A percentile compares a stretch with the other conserved stretches of the same genome.
Conservation (phyloP, 2,329 filamentous ascomycete genomes). For the Thermomyces lanuginosus region DNA sequence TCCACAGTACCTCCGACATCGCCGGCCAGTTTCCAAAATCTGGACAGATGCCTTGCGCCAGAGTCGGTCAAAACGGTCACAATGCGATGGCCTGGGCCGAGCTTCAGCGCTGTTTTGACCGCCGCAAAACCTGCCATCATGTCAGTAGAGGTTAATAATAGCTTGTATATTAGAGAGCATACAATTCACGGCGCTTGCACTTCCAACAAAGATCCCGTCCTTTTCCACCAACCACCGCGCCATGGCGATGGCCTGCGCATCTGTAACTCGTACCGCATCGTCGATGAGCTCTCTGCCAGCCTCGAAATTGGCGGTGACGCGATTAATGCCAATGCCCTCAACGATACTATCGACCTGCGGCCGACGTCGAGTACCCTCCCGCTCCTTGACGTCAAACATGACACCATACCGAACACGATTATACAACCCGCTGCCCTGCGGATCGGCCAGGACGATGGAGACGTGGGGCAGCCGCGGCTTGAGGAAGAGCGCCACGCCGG, state of each 20-base stretch:
- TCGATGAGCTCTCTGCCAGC: conserved; percentile 72
- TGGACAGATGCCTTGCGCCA: conserved; percentile 36
- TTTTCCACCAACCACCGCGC: conserved; percentile 92
- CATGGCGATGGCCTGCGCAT: conserved; percentile 81
- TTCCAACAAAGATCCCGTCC: conserved; percentile 87
- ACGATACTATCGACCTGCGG: conserved; percentile 92
- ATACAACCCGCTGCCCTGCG: conserved; percentile 82
- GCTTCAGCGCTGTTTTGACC: conserved; percentile 28
- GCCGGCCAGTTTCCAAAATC: conserved; percentile 34
- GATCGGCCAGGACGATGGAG: conserved; percentile 72
- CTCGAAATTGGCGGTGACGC: conserved; percentile 86
- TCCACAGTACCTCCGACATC: conserved; percentile 30
- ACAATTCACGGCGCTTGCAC: conserved; percentile 94
- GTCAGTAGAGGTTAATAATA: conserved; percentile 2
- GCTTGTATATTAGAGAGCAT: conserved; percentile 15
- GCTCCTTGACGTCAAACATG: conserved; percentile 82
- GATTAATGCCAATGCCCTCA: conserved; percentile 89
- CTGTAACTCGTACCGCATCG: conserved; percentile 75
- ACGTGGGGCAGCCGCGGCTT: conserved; percentile 54
- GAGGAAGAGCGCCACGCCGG: conserved; percentile 67
- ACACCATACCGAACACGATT: conserved; percentile 87
- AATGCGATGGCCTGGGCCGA: conserved; percentile 33
- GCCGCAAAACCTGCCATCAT: conserved; percentile 29
- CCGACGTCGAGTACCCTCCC: conserved; percentile 73
- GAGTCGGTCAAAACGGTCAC: conserved; percentile 36